phyloP scores from a whole-genome alignment of 495 filamentous ascomycete genomes.

The Hypoxylon subgilvum region DNA sequence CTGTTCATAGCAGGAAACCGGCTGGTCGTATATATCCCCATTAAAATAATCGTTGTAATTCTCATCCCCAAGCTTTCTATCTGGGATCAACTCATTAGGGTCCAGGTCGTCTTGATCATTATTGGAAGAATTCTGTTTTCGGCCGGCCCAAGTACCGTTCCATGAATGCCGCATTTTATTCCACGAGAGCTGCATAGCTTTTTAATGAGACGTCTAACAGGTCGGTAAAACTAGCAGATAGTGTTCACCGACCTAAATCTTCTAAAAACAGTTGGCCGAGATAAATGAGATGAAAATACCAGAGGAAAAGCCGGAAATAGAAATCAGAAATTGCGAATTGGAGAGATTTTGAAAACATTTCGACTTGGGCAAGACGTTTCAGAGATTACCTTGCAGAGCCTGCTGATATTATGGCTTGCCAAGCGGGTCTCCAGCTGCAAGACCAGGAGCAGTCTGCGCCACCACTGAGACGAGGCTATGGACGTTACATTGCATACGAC shows the following conservation, averaged over 20 bases:
- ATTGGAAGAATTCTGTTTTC: background rate
- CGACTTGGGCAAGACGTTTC: background rate
- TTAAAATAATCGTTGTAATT: conserved; percentile 22
- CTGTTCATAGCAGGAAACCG: background rate
- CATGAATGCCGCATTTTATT: background rate
- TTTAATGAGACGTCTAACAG: too few relatives aligned
- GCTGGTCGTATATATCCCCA: conserved; percentile 25
- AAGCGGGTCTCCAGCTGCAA: conserved; percentile 25
- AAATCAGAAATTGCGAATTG: background rate
- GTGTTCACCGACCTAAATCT: background rate
- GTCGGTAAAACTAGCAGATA: background rate
- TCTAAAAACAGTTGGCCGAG: background rate
- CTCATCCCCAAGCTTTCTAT: conserved; percentile 8
- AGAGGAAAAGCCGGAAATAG: background rate
- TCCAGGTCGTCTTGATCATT: background rate
- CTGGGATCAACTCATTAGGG: conserved; percentile 16
- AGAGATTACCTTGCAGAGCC: conserved; percentile 25
- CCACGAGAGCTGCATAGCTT: conserved; percentile 12
- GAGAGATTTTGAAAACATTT: background rate
- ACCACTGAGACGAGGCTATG: conserved; percentile 24
- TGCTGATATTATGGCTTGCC: conserved; percentile 10
- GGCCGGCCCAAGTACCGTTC: background rate
- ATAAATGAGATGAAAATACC: background rate
- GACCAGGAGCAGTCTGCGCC: conserved; percentile 24
- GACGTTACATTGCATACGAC: conserved; percentile 31